Conservation (phyloP, 306 rosid genomes). For the Inga oerstediana region DNA sequence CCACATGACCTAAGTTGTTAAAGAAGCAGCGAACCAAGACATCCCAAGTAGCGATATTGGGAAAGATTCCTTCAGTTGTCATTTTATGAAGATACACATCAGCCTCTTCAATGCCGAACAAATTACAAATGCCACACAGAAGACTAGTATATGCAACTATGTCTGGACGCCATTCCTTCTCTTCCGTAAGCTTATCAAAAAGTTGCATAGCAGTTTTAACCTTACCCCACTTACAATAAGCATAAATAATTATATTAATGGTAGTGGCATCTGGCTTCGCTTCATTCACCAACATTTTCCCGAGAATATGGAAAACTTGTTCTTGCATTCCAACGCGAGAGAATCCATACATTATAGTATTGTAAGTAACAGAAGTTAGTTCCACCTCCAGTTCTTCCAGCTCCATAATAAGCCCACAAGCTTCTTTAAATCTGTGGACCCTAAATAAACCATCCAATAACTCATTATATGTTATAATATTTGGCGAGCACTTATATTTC, state of each 20-base stretch:
- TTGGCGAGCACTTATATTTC: conserved; percentile 55
- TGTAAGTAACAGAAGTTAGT: conserved; percentile 66
- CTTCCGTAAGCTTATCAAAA: conserved; percentile 49
- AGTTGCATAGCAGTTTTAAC: conserved; percentile 57
- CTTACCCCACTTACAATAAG: conserved; percentile 68
- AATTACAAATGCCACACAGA: conserved; percentile 71
- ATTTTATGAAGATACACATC: conserved; percentile 64
- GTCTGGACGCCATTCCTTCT: conserved; percentile 67
- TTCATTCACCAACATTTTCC: conserved; percentile 71
- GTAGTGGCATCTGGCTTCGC: conserved; percentile 61
- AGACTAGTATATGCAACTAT: conserved; percentile 67
- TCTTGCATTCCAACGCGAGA: conserved; percentile 58
- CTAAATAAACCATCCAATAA: conserved; percentile 74
- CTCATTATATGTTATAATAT: conserved; percentile 75
- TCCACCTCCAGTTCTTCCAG: conserved; percentile 54
- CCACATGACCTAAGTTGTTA: conserved; percentile 73
- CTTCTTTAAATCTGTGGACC: conserved; percentile 54
- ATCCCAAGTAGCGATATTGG: conserved; percentile 74
- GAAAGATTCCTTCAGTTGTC: conserved; percentile 61
- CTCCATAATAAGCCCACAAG: conserved; percentile 62
- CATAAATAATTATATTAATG: conserved; percentile 53
- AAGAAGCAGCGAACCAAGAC: conserved; percentile 72
- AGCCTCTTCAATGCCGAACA: conserved; percentile 70
- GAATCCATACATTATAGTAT: conserved; percentile 77
- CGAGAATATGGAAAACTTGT: conserved; percentile 59